Percentiles rank a stretch among this genome's conserved stretches.
phyloP scores from a whole-genome alignment of 176 grass and related monocot species.

The Paspalum vaginatum region DNA sequence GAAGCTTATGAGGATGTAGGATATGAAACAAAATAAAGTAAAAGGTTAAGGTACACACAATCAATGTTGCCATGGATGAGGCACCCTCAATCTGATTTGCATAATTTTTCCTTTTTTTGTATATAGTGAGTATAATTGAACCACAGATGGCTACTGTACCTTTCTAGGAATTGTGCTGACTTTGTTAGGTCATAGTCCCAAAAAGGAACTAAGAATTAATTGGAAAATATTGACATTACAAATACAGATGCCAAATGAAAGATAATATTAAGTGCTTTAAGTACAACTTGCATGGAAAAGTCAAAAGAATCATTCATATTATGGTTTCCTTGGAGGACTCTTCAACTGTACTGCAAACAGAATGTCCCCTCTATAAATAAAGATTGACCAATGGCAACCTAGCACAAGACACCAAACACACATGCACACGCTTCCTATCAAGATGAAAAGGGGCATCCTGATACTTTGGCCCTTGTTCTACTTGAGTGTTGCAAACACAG shows the following conservation, averaged over 20 bases:
- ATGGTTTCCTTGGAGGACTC: slow-evolving; percentile 53
- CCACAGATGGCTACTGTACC: slow-evolving; percentile 26
- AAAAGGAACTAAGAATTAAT: slow-evolving; percentile 42
- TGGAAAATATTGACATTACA: slow-evolving; percentile 36
- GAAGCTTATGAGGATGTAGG: slow-evolving; percentile 26
- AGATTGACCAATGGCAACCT: slow-evolving; percentile 52
- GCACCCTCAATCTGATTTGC: slow-evolving; percentile 32
- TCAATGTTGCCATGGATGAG: slow-evolving; percentile 30
- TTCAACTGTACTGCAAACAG: slow-evolving; percentile 34
- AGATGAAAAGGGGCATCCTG: slow-evolving; percentile 54
- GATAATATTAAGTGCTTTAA: slow-evolving; percentile 42
- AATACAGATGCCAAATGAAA: slow-evolving; percentile 45
- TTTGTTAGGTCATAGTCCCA: slow-evolving; percentile 42
- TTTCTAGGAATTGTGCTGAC: slow-evolving; percentile 39
- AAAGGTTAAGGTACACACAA: slow-evolving; percentile 29
- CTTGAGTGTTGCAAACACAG: slow-evolving; percentile 37
- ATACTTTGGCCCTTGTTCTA: slow-evolving; percentile 60
- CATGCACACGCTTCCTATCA: slow-evolving; percentile 55
- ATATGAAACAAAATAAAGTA: slow-evolving; percentile 31
- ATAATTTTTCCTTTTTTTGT: slow-evolving; percentile 20
- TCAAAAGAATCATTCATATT: slow-evolving; percentile 52
- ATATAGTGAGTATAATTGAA: slow-evolving; percentile 4
- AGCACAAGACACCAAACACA: slow-evolving; percentile 44
- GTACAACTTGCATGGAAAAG: slow-evolving; percentile 45
- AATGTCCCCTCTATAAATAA: slow-evolving; percentile 58